Conservation (phyloP, 2,329 filamentous ascomycete genomes). For the Hansfordia pulvinata region DNA sequence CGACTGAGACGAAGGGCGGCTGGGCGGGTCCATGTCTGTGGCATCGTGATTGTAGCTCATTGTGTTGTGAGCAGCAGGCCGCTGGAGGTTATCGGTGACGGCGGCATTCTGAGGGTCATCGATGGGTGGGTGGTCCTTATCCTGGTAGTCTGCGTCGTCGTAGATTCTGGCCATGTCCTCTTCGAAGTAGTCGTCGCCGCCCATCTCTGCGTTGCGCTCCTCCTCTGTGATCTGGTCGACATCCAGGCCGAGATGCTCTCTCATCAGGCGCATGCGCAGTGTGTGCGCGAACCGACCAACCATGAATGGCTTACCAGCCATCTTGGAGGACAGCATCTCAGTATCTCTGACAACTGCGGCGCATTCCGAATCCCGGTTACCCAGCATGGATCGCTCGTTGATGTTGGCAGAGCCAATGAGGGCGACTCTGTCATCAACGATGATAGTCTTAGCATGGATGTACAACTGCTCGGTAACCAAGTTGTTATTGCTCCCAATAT, state of each 20-base stretch:
- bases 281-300: conserved; percentile 90
- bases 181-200: conserved; percentile 39
- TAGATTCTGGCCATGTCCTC: conserved; percentile 52
- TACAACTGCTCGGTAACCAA: conserved; percentile 94
- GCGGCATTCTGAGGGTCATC: conserved; percentile 14
- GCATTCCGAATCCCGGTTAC: conserved; percentile 80
- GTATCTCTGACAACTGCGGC: conserved; percentile 85
- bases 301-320: conserved; percentile 79
- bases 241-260: conserved; percentile 91
- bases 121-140: too few relatives aligned
- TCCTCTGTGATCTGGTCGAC: conserved; percentile 83
- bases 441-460: conserved; percentile 93
- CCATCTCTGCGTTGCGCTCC: conserved; percentile 54
- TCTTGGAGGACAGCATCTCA: conserved; percentile 81
- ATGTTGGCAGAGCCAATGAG: conserved; percentile 98
- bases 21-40: conserved; percentile 6
- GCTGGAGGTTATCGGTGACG: conserved; percentile 3
- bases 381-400: conserved; percentile 93
- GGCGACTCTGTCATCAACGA: conserved; percentile 85
- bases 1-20: conserved; percentile 6
- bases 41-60: conserved; percentile 17
- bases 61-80: conserved; percentile 6
- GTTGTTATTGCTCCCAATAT: conserved; percentile 68
- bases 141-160: too few relatives aligned
- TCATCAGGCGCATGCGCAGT: conserved; percentile 84